Percentiles rank a stretch among this genome's conserved stretches.
These are phyloP conservation scores for Hortiboletus rubellus DNA, from an alignment of 1,284 basidiomycete genomes.

Conservation along the genomic window DNA sequence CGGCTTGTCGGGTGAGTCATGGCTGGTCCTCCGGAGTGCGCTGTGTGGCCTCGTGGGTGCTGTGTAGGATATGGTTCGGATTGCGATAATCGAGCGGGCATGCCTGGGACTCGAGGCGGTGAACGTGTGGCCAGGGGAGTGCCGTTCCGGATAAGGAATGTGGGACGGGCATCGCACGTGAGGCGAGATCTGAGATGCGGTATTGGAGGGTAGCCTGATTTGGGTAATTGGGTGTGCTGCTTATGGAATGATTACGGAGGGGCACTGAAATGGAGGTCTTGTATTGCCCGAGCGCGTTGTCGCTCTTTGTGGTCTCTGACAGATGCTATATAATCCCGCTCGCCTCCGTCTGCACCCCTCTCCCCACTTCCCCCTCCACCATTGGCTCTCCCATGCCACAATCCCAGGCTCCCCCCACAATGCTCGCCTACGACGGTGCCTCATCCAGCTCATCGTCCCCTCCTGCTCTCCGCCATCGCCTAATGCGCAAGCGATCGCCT, in stretches of 20 bases:
- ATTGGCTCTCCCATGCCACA: background rate
- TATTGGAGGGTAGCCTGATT: conserved; percentile 9
- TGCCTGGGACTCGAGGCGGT: conserved; percentile 31
- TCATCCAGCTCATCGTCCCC: conserved; percentile 20
- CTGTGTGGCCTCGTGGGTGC: background rate
- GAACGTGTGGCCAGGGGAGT: conserved; percentile 27
- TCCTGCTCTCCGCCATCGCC: conserved; percentile 22
- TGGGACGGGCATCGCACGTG: conserved; percentile 26
- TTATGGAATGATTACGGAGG: conserved; percentile 35
- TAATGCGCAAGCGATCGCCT: conserved; percentile 26
- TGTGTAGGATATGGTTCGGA: conserved; percentile 17
- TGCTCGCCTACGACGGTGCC: conserved; percentile 25
- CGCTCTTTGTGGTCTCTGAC: conserved; percentile 24
- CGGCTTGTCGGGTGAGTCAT: conserved; percentile 3
- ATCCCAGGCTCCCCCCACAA: conserved; percentile 2
- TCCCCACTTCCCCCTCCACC: background rate
- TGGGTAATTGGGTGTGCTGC: conserved; percentile 16
- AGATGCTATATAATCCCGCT: conserved; percentile 36
- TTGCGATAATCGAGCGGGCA: conserved; percentile 36
- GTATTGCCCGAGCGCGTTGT: conserved; percentile 23
- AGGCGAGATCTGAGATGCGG: conserved; percentile 33
- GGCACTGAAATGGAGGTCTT: conserved; percentile 30
- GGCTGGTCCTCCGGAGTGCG: background rate
- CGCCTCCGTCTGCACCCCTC: conserved; percentile 13
- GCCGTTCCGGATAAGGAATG: conserved; percentile 17